A percentile compares a stretch with the other conserved stretches of the same genome.
These are phyloP conservation scores for Vanderwaltozyma tropicalis DNA, from an alignment of 805 yeast genomes.

Conservation along the genomic window DNA sequence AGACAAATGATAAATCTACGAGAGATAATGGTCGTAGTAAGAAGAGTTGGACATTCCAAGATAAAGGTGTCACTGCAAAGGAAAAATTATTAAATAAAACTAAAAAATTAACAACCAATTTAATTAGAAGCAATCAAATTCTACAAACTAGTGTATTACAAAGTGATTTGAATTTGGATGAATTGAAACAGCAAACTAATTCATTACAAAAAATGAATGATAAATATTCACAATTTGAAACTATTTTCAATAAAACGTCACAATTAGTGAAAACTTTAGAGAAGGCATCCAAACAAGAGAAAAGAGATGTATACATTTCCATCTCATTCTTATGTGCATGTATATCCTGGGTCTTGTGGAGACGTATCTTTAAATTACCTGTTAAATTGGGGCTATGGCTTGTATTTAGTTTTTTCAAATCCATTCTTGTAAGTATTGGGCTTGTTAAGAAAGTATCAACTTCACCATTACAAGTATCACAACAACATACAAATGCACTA, in stretches of 20 bases:
- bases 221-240: conserved; percentile 23
- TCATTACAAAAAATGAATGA: conserved; percentile 22
- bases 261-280: conserved; percentile 24
- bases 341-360: conserved; percentile 28
- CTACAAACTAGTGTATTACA: conserved; percentile 27
- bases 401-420: conserved; percentile 30
- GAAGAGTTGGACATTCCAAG: conserved; percentile 3
- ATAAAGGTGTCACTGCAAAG: conserved; percentile 10
- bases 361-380: conserved; percentile 27
- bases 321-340: conserved; percentile 22
- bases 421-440: conserved; percentile 20
- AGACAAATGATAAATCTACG: neutral
- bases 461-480: neutral
- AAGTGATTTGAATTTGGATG: conserved; percentile 28
- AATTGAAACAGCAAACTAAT: conserved; percentile 24
- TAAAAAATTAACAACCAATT: conserved; percentile 22
- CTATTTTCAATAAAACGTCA: conserved; percentile 21
- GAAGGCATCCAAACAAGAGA: conserved; percentile 26
- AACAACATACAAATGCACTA: neutral
- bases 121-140: conserved; percentile 25
- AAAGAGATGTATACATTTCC: conserved; percentile 25
- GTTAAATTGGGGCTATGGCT: conserved; percentile 24
- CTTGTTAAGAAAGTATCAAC: conserved; percentile 8
- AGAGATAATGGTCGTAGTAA: neutral
- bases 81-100: conserved; percentile 22